Evolutionary conservation across 2,329 filamentous ascomycete genomes (phyloP), one percentile per base, ranked within the genome.

Genomic region (Achaetomium macrosporum): DNA sequence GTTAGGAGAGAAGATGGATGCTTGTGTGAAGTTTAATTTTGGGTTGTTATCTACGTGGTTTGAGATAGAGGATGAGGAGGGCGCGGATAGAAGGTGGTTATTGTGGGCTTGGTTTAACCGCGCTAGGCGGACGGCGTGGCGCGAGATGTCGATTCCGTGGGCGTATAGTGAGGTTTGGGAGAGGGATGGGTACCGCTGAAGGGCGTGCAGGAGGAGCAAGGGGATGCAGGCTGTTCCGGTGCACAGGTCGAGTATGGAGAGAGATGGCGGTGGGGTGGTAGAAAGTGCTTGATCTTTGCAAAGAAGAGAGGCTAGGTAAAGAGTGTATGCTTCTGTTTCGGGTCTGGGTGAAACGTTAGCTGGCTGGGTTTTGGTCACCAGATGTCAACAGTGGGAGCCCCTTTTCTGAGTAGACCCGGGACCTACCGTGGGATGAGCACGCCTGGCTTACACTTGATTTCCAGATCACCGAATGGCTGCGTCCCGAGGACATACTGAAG

Each of bases 191-290:
- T 8, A n/a, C 5, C 15, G 35, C 15, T 71, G 69, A 39, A 92
- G 76, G 10, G 84, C 75, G 35, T 83, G 74, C 57, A 87, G 81
- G 7, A 96, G 49, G 75, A 57, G 52, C 9, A 97, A 77, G 0
- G 90, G 80, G 57, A 97, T 95, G 70, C 92, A 96, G 5, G 93
- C 93, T 5, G 88, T 89, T 10, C 93, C 93, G 0, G 90, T 91
- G 68, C 93, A 97, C 30, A 96, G 75, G 68, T 99, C 93, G 9
- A 96, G 68, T 39, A 97, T 73, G 12, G 76, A 78, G 12, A 95
- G 61, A 15, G 51, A 16, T 2, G 29, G 11, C 5, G 47, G 19
- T 31, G 33, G 39, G 3, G 4, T 37, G 35, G 13, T 15, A 5
- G 35, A 15, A 8, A n/a, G 51, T 12, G 11, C n/a, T 7, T 40